These are phyloP conservation scores for Aspergillus spinulosporus DNA, from an alignment of 2,329 filamentous ascomycete genomes.

Conservation along the genomic window DNA sequence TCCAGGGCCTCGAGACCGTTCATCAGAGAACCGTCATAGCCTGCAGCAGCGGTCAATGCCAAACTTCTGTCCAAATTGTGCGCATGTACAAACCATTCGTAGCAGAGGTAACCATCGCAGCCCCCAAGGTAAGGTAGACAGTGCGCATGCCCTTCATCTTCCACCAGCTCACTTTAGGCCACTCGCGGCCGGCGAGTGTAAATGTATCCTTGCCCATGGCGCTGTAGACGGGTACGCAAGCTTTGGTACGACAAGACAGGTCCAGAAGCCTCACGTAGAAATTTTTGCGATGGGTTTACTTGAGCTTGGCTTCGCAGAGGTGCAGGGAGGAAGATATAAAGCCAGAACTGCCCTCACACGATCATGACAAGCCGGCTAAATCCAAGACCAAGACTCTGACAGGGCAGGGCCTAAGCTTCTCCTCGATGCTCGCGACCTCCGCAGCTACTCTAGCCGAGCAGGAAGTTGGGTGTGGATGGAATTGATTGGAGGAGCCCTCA, in stretches of 20 bases:
- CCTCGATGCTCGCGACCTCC: background rate
- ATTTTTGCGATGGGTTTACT: background rate
- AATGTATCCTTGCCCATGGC: constrained; percentile 18
- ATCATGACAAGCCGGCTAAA: constrained; percentile 10
- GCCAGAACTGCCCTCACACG: background rate
- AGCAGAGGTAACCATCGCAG: constrained; percentile 12
- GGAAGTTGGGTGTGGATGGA: background rate
- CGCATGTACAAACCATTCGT: constrained; percentile 14
- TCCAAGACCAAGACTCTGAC: background rate
- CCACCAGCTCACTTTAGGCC: constrained; percentile 28
- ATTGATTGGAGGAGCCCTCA: background rate
- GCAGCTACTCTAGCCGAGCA: background rate
- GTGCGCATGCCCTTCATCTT: constrained; percentile 23
- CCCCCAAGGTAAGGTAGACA: constrained; percentile 22
- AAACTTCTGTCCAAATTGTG: too few relatives aligned
- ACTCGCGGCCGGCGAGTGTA: constrained; percentile 24
- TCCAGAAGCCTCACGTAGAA: too few relatives aligned
- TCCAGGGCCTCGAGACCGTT: constrained; percentile 50
- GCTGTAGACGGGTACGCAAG: too few relatives aligned
- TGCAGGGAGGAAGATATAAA: background rate
- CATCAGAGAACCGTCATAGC: constrained; percentile 55
- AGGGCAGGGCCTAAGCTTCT: background rate
- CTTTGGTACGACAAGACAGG: too few relatives aligned
- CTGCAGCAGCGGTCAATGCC: constrained; percentile 18
- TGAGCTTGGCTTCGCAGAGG: background rate